Percentiles rank a stretch among this genome's conserved stretches.
Conservation (phyloP, 257 asterid species). For the Jacaranda mimosifolia region DNA sequence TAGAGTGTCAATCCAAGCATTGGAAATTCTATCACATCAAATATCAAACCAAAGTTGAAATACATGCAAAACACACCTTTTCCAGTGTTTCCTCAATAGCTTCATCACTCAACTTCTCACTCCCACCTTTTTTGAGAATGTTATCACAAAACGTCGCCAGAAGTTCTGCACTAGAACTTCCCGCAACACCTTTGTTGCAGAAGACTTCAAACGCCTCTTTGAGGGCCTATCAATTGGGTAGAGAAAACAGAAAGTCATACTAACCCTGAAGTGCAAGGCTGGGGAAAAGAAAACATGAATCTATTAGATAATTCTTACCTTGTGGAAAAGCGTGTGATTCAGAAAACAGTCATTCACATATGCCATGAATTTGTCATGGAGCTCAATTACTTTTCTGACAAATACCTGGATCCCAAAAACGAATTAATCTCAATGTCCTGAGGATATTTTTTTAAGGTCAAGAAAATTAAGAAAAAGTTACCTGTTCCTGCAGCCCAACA, state of each 20-base stretch:
- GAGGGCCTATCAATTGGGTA: slow-evolving; percentile 54
- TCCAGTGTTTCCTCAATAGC: slow-evolving; percentile 75
- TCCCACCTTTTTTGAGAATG: slow-evolving; percentile 73
- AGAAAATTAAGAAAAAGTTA: slow-evolving; percentile 33
- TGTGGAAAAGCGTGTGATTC: slow-evolving; percentile 95
- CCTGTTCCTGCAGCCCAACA: slow-evolving; percentile 92
- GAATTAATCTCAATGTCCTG: slow-evolving; percentile 34
- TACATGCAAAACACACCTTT: slow-evolving; percentile 48
- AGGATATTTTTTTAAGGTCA: background rate
- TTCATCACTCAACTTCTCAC: slow-evolving; percentile 75
- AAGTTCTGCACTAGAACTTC: slow-evolving; percentile 73
- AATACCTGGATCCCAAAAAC: slow-evolving; percentile 62
- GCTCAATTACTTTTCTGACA: slow-evolving; percentile 87
- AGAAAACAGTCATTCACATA: slow-evolving; percentile 85
- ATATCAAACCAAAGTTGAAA: slow-evolving; percentile 3
- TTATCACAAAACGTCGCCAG: slow-evolving; percentile 79
- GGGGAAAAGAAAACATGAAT: slow-evolving; percentile 20
- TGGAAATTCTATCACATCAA: background rate
- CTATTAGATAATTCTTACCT: slow-evolving; percentile 59
- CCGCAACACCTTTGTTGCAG: slow-evolving; percentile 75
- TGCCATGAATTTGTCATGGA: slow-evolving; percentile 93
- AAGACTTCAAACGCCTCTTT: slow-evolving; percentile 77
- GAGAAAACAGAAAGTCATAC: slow-evolving; percentile 14
- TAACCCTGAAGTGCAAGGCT: slow-evolving; percentile 31
- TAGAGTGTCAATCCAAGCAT: slow-evolving; percentile 33